Evolutionary conservation across 208 protist genomes (phyloP).

Genomic region (Trypanosoma platydactyli): DNA sequence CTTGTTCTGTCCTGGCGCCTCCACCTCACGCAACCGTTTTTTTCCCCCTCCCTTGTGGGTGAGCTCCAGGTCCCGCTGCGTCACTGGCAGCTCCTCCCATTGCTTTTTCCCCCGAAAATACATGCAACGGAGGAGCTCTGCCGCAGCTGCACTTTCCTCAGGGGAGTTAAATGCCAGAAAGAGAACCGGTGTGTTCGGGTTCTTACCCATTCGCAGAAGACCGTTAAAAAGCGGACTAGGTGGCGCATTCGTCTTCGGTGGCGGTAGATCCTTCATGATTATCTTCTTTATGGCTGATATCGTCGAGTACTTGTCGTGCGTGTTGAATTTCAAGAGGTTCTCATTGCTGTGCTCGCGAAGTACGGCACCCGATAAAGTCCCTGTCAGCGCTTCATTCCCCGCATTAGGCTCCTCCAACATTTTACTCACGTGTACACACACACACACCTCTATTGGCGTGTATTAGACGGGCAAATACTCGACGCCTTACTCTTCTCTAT

Average conservation of each 20-base stretch:
- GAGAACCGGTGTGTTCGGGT: constrained; percentile 63
- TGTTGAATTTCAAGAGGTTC: constrained; percentile 89
- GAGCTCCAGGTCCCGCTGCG: constrained; percentile 56
- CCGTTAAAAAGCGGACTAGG: constrained; percentile 66
- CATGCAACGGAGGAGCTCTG: constrained; percentile 44
- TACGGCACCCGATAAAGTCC: constrained; percentile 9
- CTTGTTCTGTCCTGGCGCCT: constrained; percentile 39
- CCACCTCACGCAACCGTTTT: constrained; percentile 53
- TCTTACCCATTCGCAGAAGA: constrained; percentile 85
- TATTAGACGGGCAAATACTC: no score
- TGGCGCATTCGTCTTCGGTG: constrained; percentile 32
- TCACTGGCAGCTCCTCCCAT: constrained; percentile 63
- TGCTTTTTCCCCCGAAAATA: constrained; percentile 41
- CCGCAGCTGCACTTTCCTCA: constrained; percentile 50
- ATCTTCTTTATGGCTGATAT: constrained; percentile 67
- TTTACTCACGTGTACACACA: constrained; percentile 12
- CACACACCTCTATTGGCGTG: no score
- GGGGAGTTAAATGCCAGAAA: constrained; percentile 82
- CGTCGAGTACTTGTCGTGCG: constrained; percentile 82
- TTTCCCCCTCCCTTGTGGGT: constrained; percentile 71
- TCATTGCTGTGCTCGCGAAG: constrained; percentile 83
- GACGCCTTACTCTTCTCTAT: constrained; percentile 22
- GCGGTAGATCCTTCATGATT: constrained; percentile 60
- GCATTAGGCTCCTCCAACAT: constrained; percentile 23
- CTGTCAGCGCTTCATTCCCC: constrained; percentile 13